Evolutionary conservation across 306 rosid genomes (phyloP), one percentile per base, ranked within the genome.

Genomic region (Cucurbita moschata): DNA sequence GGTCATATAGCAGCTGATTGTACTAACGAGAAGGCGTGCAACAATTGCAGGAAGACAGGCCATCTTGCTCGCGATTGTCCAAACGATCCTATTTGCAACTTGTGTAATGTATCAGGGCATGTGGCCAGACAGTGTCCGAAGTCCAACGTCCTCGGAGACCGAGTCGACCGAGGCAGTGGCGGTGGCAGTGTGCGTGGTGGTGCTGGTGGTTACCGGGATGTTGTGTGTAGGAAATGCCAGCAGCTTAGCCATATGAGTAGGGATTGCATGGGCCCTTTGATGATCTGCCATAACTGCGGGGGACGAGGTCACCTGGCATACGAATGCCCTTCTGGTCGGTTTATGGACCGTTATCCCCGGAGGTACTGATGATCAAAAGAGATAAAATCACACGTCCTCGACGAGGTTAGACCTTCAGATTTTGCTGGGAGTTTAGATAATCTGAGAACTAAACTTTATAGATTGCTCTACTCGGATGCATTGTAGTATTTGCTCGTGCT

Each of bases 11-110:
- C 99, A 35, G 99, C 72, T 47, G 99, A 91, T 79, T 94, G 97
- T 73, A 94, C 99, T 3, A 94, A 94, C 50, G 99, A 89, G 68
- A 94, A 94, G 86, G 99, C 99, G n/a, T 94, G 99, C 78, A 94
- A 91, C 86, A 94, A 94, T 81, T 94, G 99, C 80, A 82, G 99
- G 88, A 89, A 89, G 84, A 94, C 99, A 0, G 97, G 97, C 59
- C 99, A 91, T 75, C 83, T 94, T 73, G 99, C 99, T n/a, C 96
- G 99, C 19, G 99, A 94, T 72, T 94, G 99, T 79, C 91, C 97
- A 0, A 94, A 91, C 6, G 95, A 94, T 60, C 99, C 99, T 37
- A 85, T 91, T 72, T 94, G 99, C 82, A 94, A 94, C 78, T 52
- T 88, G 75, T 94, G 99, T 87, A 94, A 94, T 81, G 95, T 94